phyloP scores from a whole-genome alignment of 2,329 filamentous ascomycete species.

The Trichoderma aggressivum region DNA sequence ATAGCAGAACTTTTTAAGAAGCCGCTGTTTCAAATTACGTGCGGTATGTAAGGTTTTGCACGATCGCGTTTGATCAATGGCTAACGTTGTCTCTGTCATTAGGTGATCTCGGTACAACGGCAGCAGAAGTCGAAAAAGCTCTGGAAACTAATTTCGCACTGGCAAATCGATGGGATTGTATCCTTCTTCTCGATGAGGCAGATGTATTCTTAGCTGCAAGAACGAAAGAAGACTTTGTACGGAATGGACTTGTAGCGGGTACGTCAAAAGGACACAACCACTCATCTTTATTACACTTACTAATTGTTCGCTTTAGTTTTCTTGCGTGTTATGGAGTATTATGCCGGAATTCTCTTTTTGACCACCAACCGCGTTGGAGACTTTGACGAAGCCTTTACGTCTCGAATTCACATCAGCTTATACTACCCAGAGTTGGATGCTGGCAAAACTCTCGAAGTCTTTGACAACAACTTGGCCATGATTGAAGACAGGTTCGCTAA shows the following conservation, averaged over 20 bases:
- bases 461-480: slow-evolving; percentile 20
- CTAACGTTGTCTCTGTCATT: slow-evolving; percentile 23
- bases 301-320: slow-evolving; percentile 27
- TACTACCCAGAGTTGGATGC: slow-evolving; percentile 25
- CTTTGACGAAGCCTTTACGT: slow-evolving; percentile 38
- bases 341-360: slow-evolving; percentile 36
- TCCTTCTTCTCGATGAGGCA: slow-evolving; percentile 30
- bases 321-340: slow-evolving; percentile 35
- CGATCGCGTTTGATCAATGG: no score
- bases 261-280: not conserved
- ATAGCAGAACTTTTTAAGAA: slow-evolving; percentile 24
- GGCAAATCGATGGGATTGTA: slow-evolving; percentile 27
- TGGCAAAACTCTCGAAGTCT: not conserved
- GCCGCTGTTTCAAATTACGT: slow-evolving; percentile 28
- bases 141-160: slow-evolving; percentile 34
- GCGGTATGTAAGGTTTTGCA: not conserved
- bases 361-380: slow-evolving; percentile 35
- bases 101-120: not conserved
- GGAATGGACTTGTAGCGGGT: slow-evolving; percentile 35
- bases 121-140: slow-evolving; percentile 22
- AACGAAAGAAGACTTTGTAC: slow-evolving; percentile 21
- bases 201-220: slow-evolving; percentile 29
- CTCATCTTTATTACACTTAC: not conserved
- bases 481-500: slow-evolving; percentile 22
- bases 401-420: slow-evolving; percentile 34